A percentile compares a stretch with the other conserved stretches of the same genome.
Evolutionary conservation across 2,329 filamentous ascomycete genomes (phyloP).

Genomic region (Fusarium fracticaudum): DNA sequence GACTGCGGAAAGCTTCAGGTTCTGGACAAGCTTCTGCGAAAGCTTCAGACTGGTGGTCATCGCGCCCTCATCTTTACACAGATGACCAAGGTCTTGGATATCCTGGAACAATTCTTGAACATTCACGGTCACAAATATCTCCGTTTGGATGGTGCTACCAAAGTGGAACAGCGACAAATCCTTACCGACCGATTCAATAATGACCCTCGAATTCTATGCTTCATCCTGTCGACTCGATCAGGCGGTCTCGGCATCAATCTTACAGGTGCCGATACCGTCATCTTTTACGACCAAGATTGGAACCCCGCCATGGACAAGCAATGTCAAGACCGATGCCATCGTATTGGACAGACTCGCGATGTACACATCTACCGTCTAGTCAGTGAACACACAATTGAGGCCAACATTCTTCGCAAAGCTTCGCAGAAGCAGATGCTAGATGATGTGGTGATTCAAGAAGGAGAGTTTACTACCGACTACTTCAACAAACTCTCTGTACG

Average conservation of each 20-base stretch:
- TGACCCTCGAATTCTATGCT: slow-evolving; percentile 89
- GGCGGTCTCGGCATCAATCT: slow-evolving; percentile 96
- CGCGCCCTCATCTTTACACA: slow-evolving; percentile 98
- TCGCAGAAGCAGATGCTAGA: slow-evolving; percentile 98
- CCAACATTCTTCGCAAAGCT: slow-evolving; percentile 95
- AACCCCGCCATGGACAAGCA: slow-evolving; percentile 99
- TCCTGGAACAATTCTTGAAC: slow-evolving; percentile 96
- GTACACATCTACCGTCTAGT: slow-evolving; percentile 97
- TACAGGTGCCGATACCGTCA: slow-evolving; percentile 95
- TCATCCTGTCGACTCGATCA: slow-evolving; percentile 94
- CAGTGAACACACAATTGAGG: slow-evolving; percentile 94
- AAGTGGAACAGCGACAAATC: slow-evolving; percentile 94
- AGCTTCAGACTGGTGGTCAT: slow-evolving; percentile 88
- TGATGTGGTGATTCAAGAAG: slow-evolving; percentile 97
- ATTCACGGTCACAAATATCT: slow-evolving; percentile 98
- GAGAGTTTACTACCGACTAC: slow-evolving; percentile 96
- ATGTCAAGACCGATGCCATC: slow-evolving; percentile 96
- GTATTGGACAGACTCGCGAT: slow-evolving; percentile 96
- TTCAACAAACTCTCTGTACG: slow-evolving; percentile 82
- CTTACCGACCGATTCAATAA: slow-evolving; percentile 97
- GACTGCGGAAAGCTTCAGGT: slow-evolving; percentile 97
- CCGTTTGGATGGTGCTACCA: slow-evolving; percentile 94
- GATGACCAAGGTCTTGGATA: slow-evolving; percentile 98
- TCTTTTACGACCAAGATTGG: slow-evolving; percentile 99
- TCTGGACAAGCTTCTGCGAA: slow-evolving; percentile 84